Evolutionary conservation across 345 rosid genomes (phyloP).

Genomic region (Sapria himalayana): DNA sequence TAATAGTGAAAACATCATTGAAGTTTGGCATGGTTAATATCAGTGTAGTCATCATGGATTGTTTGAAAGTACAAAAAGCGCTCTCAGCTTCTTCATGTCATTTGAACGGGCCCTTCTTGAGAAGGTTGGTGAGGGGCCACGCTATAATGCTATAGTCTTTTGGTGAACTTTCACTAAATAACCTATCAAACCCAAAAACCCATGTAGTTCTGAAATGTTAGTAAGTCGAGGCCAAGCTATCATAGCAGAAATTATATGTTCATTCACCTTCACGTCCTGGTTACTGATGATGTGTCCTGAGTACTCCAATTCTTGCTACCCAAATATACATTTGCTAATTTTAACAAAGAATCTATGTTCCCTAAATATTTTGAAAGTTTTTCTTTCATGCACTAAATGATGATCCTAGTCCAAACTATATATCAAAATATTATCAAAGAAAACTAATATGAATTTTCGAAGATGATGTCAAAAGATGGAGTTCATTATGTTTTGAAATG

Average conservation of each 20-base stretch:
- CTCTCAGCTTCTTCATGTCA: too few relatives aligned
- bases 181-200: conserved; percentile 1
- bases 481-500: too few relatives aligned
- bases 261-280: not conserved
- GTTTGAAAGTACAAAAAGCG: too few relatives aligned
- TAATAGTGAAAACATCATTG: too few relatives aligned
- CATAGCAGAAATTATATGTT: not conserved
- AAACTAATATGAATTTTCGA: too few relatives aligned
- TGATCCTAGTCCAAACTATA: not conserved
- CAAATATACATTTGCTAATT: not conserved
- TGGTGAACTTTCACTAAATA: conserved; percentile 2
- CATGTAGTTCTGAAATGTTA: not conserved
- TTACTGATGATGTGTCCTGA: not conserved
- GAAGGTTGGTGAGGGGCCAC: not conserved
- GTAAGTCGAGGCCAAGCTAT: not conserved
- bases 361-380: not conserved
- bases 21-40: too few relatives aligned
- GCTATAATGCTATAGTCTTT: not conserved
- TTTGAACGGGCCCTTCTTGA: conserved; percentile 1
- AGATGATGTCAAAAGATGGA: too few relatives aligned
- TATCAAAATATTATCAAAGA: not conserved
- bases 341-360: not conserved
- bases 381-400: not conserved
- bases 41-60: too few relatives aligned
- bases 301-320: not conserved